Evolutionary conservation across 75 land plant species (phyloP), one percentile per base, ranked within the genome.

Genomic region (Cupressus sempervirens): DNA sequence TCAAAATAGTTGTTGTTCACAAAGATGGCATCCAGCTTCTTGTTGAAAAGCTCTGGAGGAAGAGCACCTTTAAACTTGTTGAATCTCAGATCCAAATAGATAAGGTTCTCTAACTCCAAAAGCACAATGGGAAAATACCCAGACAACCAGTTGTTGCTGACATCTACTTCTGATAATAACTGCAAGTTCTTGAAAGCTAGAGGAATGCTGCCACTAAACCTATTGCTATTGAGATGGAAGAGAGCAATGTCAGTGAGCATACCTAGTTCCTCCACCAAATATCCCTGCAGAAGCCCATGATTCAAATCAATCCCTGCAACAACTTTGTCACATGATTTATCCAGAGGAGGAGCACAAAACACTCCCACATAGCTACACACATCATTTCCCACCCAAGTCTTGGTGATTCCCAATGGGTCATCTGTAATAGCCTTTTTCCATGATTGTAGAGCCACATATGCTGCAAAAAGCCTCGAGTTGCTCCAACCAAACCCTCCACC

Each of bases 241-340:
- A 95, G 76, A 11, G 89, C 88, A 26, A 96, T 86, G 80, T 95
- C 89, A 1, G 90, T 48, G 6, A 97, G 91, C 45, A 90, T 76
- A 11, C 98, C 93, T 76, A 97, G 90, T 82, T 94, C 93, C 67
- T 88, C 85, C 14, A 93, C 92, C 40, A 97, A 87, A 43, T 76
- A 84, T 2, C 99, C 99, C 65, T 88, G 50, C n/a, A 97, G 87
- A 54, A 88, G 46, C 3, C 86, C 93, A 26, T 83, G 88, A 89
- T 95, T 96, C 82, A 96, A 92, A 87, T 97, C 99, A 38, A 97
- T 91, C 82, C 88, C 96, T 15, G 93, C 76, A n/a, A 97, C 94
- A 45, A 95, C 94, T 13, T 53, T 83, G 45, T 83, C 87, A 13
- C 87, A 84, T 32, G 90, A n/a, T 29, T 45, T 56, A 43, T 87